These are phyloP conservation scores for Paratrypanosoma confusum DNA, from an alignment of 208 protist species.

Conservation along the genomic window DNA sequence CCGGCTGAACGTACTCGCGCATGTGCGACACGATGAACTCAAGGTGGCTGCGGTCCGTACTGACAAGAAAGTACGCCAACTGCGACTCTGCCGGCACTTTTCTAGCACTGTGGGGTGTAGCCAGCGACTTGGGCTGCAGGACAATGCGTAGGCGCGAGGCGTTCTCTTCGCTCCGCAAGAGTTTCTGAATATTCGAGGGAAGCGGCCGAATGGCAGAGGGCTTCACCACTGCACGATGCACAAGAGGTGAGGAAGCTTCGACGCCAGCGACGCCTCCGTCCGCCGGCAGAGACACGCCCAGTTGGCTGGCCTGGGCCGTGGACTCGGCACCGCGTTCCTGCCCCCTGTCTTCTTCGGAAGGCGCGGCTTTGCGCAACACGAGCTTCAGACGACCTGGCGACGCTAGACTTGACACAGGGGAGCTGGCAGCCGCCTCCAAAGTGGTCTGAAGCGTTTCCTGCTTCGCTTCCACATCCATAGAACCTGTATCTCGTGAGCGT, in stretches of 20 bases:
- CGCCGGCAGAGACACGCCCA: too few relatives aligned
- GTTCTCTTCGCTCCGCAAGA: constrained; percentile 57
- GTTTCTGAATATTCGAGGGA: constrained; percentile 28
- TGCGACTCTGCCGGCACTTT: constrained; percentile 3
- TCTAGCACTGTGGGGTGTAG: constrained; percentile 2
- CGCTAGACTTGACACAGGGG: too few relatives aligned
- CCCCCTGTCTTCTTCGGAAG: too few relatives aligned
- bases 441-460: too few relatives aligned
- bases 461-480: too few relatives aligned
- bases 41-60: constrained; percentile 54
- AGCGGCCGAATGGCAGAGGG: constrained; percentile 24
- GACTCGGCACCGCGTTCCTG: too few relatives aligned
- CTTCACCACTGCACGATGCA: constrained; percentile 25
- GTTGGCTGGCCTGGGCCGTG: too few relatives aligned
- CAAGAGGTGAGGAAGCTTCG: constrained; percentile 14
- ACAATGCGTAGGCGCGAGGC: constrained; percentile 66
- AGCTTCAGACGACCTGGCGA: too few relatives aligned
- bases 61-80: constrained; percentile 71
- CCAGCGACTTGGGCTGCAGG: constrained; percentile 69
- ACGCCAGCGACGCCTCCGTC: neutral
- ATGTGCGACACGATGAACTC: constrained; percentile 43
- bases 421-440: too few relatives aligned
- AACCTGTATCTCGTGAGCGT: too few relatives aligned
- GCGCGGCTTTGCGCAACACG: too few relatives aligned
- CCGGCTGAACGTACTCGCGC: constrained; percentile 54